A percentile compares a stretch with the other conserved stretches of the same genome.
Conservation (phyloP, 768 basidiomycete genomes). For the Antrodiella citrinella region DNA sequence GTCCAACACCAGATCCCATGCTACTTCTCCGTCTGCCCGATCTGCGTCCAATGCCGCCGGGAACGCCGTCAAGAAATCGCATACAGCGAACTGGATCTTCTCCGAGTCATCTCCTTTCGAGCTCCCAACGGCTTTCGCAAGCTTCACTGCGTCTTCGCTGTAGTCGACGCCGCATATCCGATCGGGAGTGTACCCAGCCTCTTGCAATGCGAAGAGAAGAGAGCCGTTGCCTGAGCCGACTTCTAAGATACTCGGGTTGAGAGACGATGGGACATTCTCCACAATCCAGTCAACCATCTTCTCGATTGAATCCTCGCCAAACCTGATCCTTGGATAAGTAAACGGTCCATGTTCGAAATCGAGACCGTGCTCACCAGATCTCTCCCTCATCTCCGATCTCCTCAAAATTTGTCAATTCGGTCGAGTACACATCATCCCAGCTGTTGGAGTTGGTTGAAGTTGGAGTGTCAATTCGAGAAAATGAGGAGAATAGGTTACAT, state of each 20-base stretch:
- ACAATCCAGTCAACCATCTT: constrained; percentile 76
- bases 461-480: no score
- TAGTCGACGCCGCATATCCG: constrained; percentile 68
- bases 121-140: constrained; percentile 49
- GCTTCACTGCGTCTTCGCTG: constrained; percentile 59
- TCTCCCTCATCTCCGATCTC: constrained; percentile 83
- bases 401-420: constrained; percentile 63
- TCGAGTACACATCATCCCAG: constrained; percentile 72
- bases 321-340: constrained; percentile 39
- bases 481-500: constrained; percentile 19
- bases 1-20: constrained; percentile 74
- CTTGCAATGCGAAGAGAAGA: constrained; percentile 60
- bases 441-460: constrained; percentile 35
- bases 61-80: constrained; percentile 57
- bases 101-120: constrained; percentile 24
- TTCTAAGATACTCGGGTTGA: constrained; percentile 50
- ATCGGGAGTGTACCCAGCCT: constrained; percentile 51
- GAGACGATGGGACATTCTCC: constrained; percentile 41
- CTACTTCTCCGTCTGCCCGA: constrained; percentile 2
- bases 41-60: constrained; percentile 28
- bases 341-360: constrained; percentile 1
- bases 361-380: constrained; percentile 47
- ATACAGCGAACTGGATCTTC: constrained; percentile 45
- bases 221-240: constrained; percentile 79
- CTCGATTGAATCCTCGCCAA: constrained; percentile 64